phyloP scores from a whole-genome alignment of 2,329 filamentous ascomycete species.

The Monosporascus sp. region DNA sequence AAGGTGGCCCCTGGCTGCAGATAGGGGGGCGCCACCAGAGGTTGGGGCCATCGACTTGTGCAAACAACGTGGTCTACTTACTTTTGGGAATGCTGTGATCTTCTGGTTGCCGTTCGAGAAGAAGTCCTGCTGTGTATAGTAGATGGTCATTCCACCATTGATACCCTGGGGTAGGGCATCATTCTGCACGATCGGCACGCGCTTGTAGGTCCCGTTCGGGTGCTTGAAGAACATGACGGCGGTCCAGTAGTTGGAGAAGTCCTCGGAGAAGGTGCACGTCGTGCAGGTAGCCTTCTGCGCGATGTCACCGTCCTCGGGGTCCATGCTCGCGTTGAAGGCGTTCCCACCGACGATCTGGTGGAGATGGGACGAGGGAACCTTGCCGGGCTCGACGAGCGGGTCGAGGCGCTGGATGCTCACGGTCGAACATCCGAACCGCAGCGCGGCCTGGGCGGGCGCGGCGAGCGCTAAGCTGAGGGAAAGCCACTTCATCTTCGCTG shows the following conservation, averaged over 20 bases:
- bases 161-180: constrained; percentile 20
- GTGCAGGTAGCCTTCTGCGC: constrained; percentile 22
- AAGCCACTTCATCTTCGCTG: constrained; percentile 23
- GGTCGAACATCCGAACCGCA: constrained; percentile 25
- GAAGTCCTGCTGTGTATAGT: constrained; percentile 27
- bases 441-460: constrained; percentile 23
- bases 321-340: constrained; percentile 26
- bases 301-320: constrained; percentile 18
- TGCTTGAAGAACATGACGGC: constrained; percentile 27
- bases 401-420: constrained; percentile 25
- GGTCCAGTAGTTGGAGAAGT: constrained; percentile 27
- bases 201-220: constrained; percentile 25
- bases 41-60: background rate
- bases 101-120: constrained; percentile 27
- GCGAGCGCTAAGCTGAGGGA: constrained; percentile 17
- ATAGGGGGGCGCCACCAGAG: background rate
- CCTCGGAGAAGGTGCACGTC: constrained; percentile 25
- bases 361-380: constrained; percentile 21
- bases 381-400: constrained; percentile 25
- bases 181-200: constrained; percentile 26
- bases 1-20: background rate
- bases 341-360: constrained; percentile 28
- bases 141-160: constrained; percentile 27
- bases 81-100: constrained; percentile 39
- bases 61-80: constrained; percentile 11